These are phyloP conservation scores for Diaporthe helianthi DNA, from an alignment of 2,329 filamentous ascomycete species.

Conservation along the genomic window DNA sequence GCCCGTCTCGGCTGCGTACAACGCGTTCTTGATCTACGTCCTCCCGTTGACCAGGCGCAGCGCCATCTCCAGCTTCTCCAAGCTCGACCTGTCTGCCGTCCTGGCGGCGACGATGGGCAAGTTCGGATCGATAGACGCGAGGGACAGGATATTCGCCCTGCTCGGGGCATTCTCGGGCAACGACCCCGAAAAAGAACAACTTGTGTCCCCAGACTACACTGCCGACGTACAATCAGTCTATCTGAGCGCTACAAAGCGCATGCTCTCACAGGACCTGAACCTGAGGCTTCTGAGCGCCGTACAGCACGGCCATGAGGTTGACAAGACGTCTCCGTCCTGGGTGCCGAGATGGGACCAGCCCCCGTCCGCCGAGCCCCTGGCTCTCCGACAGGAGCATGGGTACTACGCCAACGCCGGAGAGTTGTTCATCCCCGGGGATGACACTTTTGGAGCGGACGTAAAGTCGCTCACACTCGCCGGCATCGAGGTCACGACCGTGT, in stretches of 20 bases:
- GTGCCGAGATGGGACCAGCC: slow-evolving; percentile 33
- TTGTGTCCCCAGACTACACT: slow-evolving; percentile 29
- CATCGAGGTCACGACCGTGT: slow-evolving; percentile 14
- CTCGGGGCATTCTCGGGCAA: slow-evolving; percentile 33
- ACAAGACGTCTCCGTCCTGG: slow-evolving; percentile 33
- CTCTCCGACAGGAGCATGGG: slow-evolving; percentile 29
- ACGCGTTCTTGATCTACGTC: slow-evolving; percentile 35
- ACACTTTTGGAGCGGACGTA: slow-evolving; percentile 1
- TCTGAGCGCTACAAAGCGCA: slow-evolving; percentile 4
- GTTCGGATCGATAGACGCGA: slow-evolving; percentile 33
- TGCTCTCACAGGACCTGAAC: slow-evolving; percentile 30
- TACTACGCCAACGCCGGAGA: slow-evolving; percentile 35
- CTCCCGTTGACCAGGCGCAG: slow-evolving; percentile 31
- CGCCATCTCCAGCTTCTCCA: slow-evolving; percentile 34
- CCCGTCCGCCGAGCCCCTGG: slow-evolving; percentile 31
- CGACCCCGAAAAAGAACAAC: slow-evolving; percentile 9
- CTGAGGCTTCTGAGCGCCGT: slow-evolving; percentile 33
- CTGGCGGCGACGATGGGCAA: slow-evolving; percentile 30
- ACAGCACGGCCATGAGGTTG: slow-evolving; percentile 31
- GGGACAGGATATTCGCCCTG: slow-evolving; percentile 34
- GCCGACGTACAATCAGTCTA: slow-evolving; percentile 14
- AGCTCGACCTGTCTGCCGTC: slow-evolving; percentile 33
- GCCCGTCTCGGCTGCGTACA: slow-evolving; percentile 34
- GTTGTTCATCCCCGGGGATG: slow-evolving; percentile 4
- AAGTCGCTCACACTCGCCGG: not conserved